A percentile compares a stretch with the other conserved stretches of the same genome.
Evolutionary conservation across 1,284 basidiomycete genomes (phyloP).

Genomic region (Ceratobasidium sp.): DNA sequence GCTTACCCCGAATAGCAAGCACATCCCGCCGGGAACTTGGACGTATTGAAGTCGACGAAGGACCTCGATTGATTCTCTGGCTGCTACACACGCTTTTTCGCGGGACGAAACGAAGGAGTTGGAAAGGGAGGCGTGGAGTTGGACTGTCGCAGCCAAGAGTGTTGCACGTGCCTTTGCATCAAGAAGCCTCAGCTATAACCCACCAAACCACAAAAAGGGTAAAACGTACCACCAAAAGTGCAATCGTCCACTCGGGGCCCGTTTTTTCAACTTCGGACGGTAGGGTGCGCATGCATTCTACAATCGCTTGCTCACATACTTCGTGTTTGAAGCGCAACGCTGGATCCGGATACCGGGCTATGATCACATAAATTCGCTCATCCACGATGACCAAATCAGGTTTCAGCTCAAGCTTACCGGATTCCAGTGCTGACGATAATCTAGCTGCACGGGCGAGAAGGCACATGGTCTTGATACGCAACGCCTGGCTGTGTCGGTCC

Average conservation of each 20-base stretch:
- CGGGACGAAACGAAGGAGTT: neutral
- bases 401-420: neutral
- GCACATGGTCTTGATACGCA: conserved; percentile 35
- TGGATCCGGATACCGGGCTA: conserved; percentile 27
- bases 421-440: conserved; percentile 12
- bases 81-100: conserved; percentile 20
- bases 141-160: conserved; percentile 13
- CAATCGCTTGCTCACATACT: conserved; percentile 24
- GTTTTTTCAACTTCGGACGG: conserved; percentile 8
- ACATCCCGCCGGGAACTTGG: conserved; percentile 9
- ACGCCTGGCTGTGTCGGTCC: conserved; percentile 30
- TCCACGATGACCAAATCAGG: conserved; percentile 11
- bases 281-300: conserved; percentile 23
- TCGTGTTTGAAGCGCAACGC: conserved; percentile 22
- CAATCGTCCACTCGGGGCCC: conserved; percentile 15
- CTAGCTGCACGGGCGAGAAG: conserved; percentile 19
- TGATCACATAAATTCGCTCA: neutral
- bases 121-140: conserved; percentile 13
- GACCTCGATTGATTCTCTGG: conserved; percentile 23
- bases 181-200: neutral
- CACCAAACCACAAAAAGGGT: neutral
- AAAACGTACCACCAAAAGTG: conserved; percentile 11
- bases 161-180: conserved; percentile 37
- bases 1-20: conserved; percentile 32
- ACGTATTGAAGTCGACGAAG: conserved; percentile 5